Evolutionary conservation across 2,329 filamentous ascomycete species (phyloP).

Genomic region (Botrytis pseudocinerea): DNA sequence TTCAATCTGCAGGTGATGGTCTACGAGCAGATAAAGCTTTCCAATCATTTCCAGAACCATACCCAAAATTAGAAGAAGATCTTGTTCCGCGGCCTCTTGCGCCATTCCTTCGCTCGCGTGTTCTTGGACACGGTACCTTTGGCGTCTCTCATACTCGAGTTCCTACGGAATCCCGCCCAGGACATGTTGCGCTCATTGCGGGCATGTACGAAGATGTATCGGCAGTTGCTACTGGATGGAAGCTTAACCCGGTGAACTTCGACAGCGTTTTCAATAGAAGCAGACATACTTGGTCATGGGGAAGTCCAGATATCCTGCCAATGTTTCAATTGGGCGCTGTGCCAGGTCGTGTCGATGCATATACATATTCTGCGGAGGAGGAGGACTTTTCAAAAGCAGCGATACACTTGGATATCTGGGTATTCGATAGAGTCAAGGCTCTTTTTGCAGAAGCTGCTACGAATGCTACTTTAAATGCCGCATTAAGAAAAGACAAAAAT

Average conservation of each 20-base stretch:
- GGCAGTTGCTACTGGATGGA: slow-evolving; percentile 96
- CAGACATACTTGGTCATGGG: slow-evolving; percentile 98
- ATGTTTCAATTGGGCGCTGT: slow-evolving; percentile 97
- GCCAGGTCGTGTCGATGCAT: slow-evolving; percentile 83
- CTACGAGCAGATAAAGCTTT: slow-evolving; percentile 97
- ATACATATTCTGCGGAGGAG: slow-evolving; percentile 76
- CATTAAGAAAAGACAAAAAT: slow-evolving; percentile 77
- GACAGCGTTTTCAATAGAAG: slow-evolving; percentile 98
- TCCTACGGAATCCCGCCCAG: slow-evolving; percentile 92
- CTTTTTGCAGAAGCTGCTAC: slow-evolving; percentile 78
- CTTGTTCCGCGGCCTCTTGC: slow-evolving; percentile 77
- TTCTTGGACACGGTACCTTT: slow-evolving; percentile 89
- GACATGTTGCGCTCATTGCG: slow-evolving; percentile 94
- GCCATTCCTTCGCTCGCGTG: slow-evolving; percentile 85
- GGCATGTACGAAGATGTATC: slow-evolving; percentile 98
- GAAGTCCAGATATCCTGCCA: slow-evolving; percentile 91
- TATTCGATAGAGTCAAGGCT: slow-evolving; percentile 89
- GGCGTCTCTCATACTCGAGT: slow-evolving; percentile 96
- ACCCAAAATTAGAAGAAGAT: slow-evolving; percentile 64
- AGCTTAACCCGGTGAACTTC: slow-evolving; percentile 96
- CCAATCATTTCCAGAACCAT: slow-evolving; percentile 87
- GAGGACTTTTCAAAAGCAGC: slow-evolving; percentile 91
- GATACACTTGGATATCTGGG: slow-evolving; percentile 82
- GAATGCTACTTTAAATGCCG: slow-evolving; percentile 72
- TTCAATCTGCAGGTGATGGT: slow-evolving; percentile 66